A percentile compares a stretch with the other conserved stretches of the same genome.
phyloP scores from a whole-genome alignment of 2,329 filamentous ascomycete species.

The Remersonia thermophila region DNA sequence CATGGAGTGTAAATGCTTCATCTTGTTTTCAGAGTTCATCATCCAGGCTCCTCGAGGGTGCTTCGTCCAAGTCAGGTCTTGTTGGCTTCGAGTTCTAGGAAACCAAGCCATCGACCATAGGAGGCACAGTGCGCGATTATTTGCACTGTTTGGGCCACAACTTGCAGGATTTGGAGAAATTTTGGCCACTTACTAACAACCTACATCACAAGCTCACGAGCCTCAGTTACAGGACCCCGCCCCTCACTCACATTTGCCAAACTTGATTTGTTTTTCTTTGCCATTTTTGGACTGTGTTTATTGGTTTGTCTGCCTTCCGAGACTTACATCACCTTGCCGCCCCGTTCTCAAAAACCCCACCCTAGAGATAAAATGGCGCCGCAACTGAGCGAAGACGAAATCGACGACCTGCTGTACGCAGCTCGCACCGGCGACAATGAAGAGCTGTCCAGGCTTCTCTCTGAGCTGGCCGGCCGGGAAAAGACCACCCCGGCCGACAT shows the following conservation, averaged over 20 bases:
- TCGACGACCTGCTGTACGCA: slow-evolving; percentile 86
- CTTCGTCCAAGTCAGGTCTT: too few species aligned
- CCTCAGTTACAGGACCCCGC: too few species aligned
- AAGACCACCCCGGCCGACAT: slow-evolving; percentile 48
- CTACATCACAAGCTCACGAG: neutral
- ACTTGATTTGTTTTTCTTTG: too few species aligned
- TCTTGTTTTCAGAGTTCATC: too few species aligned
- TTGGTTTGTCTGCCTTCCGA: neutral
- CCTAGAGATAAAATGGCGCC: slow-evolving; percentile 26
- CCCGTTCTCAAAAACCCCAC: too few species aligned
- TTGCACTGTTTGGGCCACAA: slow-evolving; percentile 13
- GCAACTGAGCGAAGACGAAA: slow-evolving; percentile 60
- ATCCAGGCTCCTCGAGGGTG: too few species aligned
- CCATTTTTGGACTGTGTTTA: too few species aligned
- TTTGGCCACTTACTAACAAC: slow-evolving; percentile 3
- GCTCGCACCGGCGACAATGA: slow-evolving; percentile 64
- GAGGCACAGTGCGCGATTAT: slow-evolving; percentile 3
- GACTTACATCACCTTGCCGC: neutral
- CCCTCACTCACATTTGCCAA: too few species aligned
- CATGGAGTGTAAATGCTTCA: neutral
- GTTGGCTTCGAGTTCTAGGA: too few species aligned
- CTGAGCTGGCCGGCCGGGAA: slow-evolving; percentile 49
- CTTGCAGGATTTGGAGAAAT: slow-evolving; percentile 6
- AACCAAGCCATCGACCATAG: neutral
- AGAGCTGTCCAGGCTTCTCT: slow-evolving; percentile 50